These are phyloP conservation scores for Penicillium psychrofluorescens DNA, from an alignment of 495 filamentous ascomycete species.

Conservation along the genomic window DNA sequence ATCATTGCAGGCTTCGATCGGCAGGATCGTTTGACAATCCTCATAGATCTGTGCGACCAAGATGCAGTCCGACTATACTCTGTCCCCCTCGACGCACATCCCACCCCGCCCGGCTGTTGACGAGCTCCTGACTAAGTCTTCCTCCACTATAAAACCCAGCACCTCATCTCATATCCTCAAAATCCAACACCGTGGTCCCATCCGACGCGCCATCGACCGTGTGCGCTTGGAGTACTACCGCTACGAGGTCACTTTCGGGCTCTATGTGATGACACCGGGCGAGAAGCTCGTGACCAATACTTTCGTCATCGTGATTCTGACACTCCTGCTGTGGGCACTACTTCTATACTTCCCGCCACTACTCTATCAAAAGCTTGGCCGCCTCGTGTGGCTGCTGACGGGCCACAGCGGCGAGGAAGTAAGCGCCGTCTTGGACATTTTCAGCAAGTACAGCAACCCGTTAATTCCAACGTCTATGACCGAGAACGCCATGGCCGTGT, in stretches of 20 bases:
- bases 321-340: conserved; percentile 30
- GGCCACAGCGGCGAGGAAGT: conserved; percentile 29
- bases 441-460: conserved; percentile 17
- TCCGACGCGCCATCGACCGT: conserved; percentile 39
- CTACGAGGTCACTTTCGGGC: conserved; percentile 66
- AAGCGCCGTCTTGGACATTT: conserved; percentile 20
- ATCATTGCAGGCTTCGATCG: background rate
- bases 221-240: conserved; percentile 64
- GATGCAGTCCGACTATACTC: conserved; percentile 34
- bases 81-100: conserved; percentile 22
- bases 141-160: conserved; percentile 21
- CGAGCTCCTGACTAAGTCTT: conserved; percentile 30
- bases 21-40: conserved; percentile 1
- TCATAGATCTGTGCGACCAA: conserved; percentile 22
- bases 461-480: conserved; percentile 9
- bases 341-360: conserved; percentile 34
- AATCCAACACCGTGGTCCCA: conserved; percentile 15
- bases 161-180: conserved; percentile 2
- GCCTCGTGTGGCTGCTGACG: conserved; percentile 34
- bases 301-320: conserved; percentile 30
- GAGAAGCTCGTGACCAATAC: conserved; percentile 64
- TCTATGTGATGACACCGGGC: conserved; percentile 65
- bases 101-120: conserved; percentile 30
- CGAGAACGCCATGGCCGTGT: conserved; percentile 9
- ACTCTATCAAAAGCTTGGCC: conserved; percentile 29